Conservation (phyloP, 108 stramenopile genomes). For the Cylindrotheca fusiformis region DNA sequence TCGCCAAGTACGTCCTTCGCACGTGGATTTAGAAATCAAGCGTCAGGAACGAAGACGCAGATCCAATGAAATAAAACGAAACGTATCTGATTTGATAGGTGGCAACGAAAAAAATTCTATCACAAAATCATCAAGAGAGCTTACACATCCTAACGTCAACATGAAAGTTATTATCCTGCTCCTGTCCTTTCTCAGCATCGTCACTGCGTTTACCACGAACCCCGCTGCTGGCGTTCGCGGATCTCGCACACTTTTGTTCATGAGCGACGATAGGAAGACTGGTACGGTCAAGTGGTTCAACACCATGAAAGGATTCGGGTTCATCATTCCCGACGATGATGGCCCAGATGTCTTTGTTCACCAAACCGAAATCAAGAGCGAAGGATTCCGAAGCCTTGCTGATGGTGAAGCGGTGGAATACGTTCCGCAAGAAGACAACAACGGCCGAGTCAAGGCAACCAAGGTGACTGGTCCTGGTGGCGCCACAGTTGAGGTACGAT, state of each 20-base stretch:
- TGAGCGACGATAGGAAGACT: constrained; percentile 14
- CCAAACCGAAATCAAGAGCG: constrained; percentile 55
- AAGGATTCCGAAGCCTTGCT: constrained; percentile 65
- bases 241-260: background rate
- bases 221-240: background rate
- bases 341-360: constrained; percentile 72
- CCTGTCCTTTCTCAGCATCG: background rate
- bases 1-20: too few species aligned
- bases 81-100: too few species aligned
- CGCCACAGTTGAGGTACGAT: constrained; percentile 54
- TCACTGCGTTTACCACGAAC: background rate
- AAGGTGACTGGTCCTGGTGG: constrained; percentile 92
- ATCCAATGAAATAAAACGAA: too few species aligned
- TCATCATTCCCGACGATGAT: constrained; percentile 67
- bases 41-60: too few species aligned
- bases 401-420: constrained; percentile 68
- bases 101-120: too few species aligned
- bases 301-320: constrained; percentile 83
- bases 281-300: constrained; percentile 87
- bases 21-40: too few species aligned
- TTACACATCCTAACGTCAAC: too few species aligned
- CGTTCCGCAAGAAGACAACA: constrained; percentile 31
- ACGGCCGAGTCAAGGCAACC: constrained; percentile 59
- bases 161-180: background rate
- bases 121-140: too few species aligned